These are phyloP conservation scores for Colletotrichum sp. DNA, from an alignment of 2,329 filamentous ascomycete genomes.

Conservation along the genomic window DNA sequence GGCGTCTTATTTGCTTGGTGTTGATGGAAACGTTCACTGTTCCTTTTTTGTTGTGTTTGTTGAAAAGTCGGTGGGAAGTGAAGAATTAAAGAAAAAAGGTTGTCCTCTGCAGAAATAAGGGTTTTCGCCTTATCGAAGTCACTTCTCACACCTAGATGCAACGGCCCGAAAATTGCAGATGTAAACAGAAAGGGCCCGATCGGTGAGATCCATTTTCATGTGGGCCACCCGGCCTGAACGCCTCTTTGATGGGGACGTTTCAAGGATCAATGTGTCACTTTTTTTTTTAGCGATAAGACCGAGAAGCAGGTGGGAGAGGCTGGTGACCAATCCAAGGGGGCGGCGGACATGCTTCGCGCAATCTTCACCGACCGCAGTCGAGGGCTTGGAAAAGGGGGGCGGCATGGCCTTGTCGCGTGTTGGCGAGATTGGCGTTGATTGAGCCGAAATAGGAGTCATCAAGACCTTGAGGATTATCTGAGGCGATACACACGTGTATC, in stretches of 20 bases:
- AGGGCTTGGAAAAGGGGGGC: neutral
- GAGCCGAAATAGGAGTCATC: neutral
- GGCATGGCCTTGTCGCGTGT: neutral
- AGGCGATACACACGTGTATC: neutral
- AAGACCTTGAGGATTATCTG: neutral
- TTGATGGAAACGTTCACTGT: neutral
- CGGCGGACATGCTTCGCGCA: neutral
- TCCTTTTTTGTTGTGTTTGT: neutral
- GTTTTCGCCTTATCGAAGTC: neutral
- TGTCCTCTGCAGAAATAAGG: neutral
- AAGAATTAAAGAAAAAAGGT: neutral
- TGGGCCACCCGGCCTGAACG: neutral
- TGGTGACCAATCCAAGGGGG: neutral
- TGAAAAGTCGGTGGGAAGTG: neutral
- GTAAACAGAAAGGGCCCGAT: neutral
- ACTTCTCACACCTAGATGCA: neutral
- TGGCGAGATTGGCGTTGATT: neutral
- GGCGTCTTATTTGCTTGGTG: neutral
- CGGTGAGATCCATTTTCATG: neutral
- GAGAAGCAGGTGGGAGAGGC: neutral
- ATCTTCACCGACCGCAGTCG: neutral
- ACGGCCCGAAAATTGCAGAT: neutral
- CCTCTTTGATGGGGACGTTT: neutral
- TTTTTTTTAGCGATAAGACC: neutral
- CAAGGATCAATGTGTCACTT: neutral